phyloP scores from a whole-genome alignment of 1,284 basidiomycete genomes.

The Apiotrichum gamsii region DNA sequence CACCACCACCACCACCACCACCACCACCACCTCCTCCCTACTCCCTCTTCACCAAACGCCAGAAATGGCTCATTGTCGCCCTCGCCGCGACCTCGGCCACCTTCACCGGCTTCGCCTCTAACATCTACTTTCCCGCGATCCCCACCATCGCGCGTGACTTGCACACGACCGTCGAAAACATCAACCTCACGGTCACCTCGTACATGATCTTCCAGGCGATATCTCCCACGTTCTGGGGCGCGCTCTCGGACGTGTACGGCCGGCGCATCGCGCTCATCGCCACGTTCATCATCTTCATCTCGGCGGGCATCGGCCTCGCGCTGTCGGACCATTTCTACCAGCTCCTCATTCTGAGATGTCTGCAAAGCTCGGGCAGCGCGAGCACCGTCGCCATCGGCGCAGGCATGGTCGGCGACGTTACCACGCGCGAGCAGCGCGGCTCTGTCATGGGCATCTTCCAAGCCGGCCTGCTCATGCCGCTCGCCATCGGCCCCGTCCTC shows the following conservation, averaged over 20 bases:
- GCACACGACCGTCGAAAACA: constrained; percentile 58
- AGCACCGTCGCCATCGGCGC: constrained; percentile 17
- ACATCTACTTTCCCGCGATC: constrained; percentile 71
- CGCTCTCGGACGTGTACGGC: constrained; percentile 3
- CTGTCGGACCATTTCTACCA: constrained; percentile 6
- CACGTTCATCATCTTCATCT: constrained; percentile 5
- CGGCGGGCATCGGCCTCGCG: constrained; percentile 5
- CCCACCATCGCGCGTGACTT: constrained; percentile 60
- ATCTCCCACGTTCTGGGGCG: constrained; percentile 58
- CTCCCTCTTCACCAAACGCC: constrained; percentile 1
- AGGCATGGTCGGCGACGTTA: constrained; percentile 5
- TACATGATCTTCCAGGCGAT: constrained; percentile 72
- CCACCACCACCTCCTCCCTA: constrained; percentile 1
- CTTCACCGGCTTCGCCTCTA: constrained; percentile 54
- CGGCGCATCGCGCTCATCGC: constrained; percentile 3
- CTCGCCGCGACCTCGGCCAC: constrained; percentile 15
- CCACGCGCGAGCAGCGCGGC: constrained; percentile 4
- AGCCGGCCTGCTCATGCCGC: not conserved
- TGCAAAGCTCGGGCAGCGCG: constrained; percentile 4
- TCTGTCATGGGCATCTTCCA: constrained; percentile 1
- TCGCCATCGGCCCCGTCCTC: constrained; percentile 20
- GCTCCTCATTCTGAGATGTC: constrained; percentile 5
- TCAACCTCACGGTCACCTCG: constrained; percentile 69
- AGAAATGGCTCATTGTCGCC: constrained; percentile 8
- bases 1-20: too few species aligned